Evolutionary conservation across 2,329 filamentous ascomycete species (phyloP), one percentile per base, ranked within the genome.

Genomic region (Claviceps sorghi): DNA sequence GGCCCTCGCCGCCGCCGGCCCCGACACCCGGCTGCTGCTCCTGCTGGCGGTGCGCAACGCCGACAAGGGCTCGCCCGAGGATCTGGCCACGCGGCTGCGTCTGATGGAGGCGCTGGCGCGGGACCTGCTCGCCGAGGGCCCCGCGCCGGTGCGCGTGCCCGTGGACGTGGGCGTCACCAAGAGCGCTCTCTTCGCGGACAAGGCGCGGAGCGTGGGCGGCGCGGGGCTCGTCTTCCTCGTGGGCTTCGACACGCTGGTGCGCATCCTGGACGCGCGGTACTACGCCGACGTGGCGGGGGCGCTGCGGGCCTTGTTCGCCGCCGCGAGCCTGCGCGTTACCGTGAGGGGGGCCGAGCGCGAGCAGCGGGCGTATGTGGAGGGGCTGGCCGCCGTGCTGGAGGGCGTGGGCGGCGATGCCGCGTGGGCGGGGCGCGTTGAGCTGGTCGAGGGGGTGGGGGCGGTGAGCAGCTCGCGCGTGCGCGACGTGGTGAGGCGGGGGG

Each of bases 211-310:
- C 1, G 80, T 90, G 30, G 68, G 72, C 0, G 60, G 64, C 9
- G 64, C 65, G 0, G 68, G 69, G 51, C 84, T 88, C 59, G 69
- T 86, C 4, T 86, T 86, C 60, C 75, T 90, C n/a, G 2, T 77
- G 80, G 87, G 87, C 30, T 91, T 81, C 62, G 86, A 91, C 60
- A 91, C 86, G 0, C 68, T 90, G 7, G 79, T 84, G 17, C 77
- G 86, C 21, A 79, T 91, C 50, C 78, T 86, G 51, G 72, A 86
- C 48, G 76, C 83, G 0, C 86, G 84, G 63, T 91, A 91, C 67
- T 88, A 88, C 61, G 63, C 51, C 22, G 53, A 43, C 8, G 6
- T 84, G 56, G 71, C 78, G 13, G 66, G 64, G 0, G 77, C 78
- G 0, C 70, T 91, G 2, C 69, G 69, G 1, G 79, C 80, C 0